phyloP scores from a whole-genome alignment of 2,329 filamentous ascomycete genomes.

The Aspergillus sp. region DNA sequence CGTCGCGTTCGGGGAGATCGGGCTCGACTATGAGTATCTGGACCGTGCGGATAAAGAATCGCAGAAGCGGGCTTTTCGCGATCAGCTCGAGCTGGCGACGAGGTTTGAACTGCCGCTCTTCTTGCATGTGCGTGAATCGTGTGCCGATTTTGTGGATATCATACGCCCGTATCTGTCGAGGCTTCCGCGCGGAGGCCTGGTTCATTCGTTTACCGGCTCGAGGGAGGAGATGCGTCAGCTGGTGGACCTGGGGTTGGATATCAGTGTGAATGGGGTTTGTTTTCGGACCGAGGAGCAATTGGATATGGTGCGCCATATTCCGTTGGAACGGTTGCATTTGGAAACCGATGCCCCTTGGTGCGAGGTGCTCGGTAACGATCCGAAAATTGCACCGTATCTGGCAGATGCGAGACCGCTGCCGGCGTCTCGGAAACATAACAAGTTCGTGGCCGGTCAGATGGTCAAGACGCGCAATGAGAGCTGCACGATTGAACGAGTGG shows the following conservation, averaged over 20 bases:
- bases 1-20: slow-evolving; percentile 51
- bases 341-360: slow-evolving; percentile 54
- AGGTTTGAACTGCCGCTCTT: slow-evolving; percentile 33
- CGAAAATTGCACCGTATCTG: slow-evolving; percentile 44
- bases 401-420: slow-evolving; percentile 39
- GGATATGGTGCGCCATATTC: slow-evolving; percentile 45
- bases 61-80: slow-evolving; percentile 42
- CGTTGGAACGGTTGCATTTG: slow-evolving; percentile 44
- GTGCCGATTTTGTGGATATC: slow-evolving; percentile 44
- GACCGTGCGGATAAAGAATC: slow-evolving; percentile 43
- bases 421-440: slow-evolving; percentile 50
- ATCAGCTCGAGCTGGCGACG: slow-evolving; percentile 44
- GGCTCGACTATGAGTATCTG: slow-evolving; percentile 52
- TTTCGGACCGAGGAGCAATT: slow-evolving; percentile 41
- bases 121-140: slow-evolving; percentile 42
- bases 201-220: slow-evolving; percentile 87
- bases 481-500: slow-evolving; percentile 50
- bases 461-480: slow-evolving; percentile 52
- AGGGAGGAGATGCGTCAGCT: slow-evolving; percentile 43
- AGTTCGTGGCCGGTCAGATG: slow-evolving; percentile 48
- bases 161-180: slow-evolving; percentile 40
- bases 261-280: slow-evolving; percentile 54
- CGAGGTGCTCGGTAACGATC: slow-evolving; percentile 39
- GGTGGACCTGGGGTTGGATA: slow-evolving; percentile 39
- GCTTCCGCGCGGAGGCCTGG: slow-evolving; percentile 59